Percentiles rank a stretch among this genome's conserved stretches.
These are phyloP conservation scores for Saccharomyces hybrid DNA, from an alignment of 1,139 yeast species.

Conservation along the genomic window DNA sequence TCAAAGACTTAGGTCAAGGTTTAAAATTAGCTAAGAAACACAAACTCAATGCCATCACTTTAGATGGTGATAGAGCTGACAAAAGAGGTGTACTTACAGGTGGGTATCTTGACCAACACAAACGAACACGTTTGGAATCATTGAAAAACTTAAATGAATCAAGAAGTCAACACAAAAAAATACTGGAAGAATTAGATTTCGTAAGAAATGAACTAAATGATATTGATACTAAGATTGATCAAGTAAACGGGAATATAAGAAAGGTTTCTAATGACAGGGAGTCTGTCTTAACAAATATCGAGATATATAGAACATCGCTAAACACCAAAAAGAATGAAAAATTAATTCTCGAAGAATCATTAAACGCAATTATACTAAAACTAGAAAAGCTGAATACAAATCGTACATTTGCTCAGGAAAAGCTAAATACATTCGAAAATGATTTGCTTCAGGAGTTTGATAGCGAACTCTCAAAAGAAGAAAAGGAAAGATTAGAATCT, in stretches of 20 bases:
- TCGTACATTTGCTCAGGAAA: constrained; percentile 26
- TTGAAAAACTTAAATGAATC: constrained; percentile 50
- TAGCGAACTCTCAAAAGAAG: constrained; percentile 44
- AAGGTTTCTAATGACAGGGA: constrained; percentile 39
- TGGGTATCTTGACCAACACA: constrained; percentile 65
- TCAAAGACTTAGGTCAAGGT: constrained; percentile 63
- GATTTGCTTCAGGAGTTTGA: constrained; percentile 55
- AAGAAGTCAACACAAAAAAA: constrained; percentile 40
- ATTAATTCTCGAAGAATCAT: constrained; percentile 40
- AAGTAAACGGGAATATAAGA: constrained; percentile 43
- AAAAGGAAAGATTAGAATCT: constrained; percentile 37
- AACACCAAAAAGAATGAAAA: constrained; percentile 39
- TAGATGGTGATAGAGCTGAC: constrained; percentile 88
- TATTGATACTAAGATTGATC: constrained; percentile 41
- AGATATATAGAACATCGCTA: constrained; percentile 37
- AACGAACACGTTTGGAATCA: constrained; percentile 62
- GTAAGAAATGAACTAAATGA: background rate
- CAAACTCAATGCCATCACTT: constrained; percentile 70
- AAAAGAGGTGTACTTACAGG: constrained; percentile 81
- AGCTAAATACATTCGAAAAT: constrained; percentile 36
- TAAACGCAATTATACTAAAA: constrained; percentile 30
- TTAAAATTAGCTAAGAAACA: constrained; percentile 56
- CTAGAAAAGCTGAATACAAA: constrained; percentile 23
- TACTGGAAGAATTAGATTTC: constrained; percentile 34
- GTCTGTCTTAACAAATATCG: constrained; percentile 36